Evolutionary conservation across 805 yeast genomes (phyloP).

Genomic region (Wickerhamomyces silvicola): DNA sequence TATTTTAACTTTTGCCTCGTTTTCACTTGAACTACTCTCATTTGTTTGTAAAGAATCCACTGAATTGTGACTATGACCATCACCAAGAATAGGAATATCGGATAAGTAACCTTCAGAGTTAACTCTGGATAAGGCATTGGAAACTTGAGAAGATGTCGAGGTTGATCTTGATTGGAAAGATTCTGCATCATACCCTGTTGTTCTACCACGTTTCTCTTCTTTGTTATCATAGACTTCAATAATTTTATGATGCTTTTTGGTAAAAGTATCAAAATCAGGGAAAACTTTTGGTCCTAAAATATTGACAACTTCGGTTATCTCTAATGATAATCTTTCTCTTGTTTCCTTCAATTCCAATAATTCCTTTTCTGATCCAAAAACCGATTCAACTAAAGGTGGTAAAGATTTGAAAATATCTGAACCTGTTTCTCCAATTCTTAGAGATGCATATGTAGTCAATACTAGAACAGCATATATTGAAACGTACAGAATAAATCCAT

Average conservation of each 20-base stretch:
- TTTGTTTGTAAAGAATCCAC: neutral
- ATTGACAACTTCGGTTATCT: slow-evolving; percentile 76
- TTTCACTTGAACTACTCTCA: slow-evolving; percentile 1
- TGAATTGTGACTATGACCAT: slow-evolving; percentile 13
- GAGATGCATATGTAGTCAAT: slow-evolving; percentile 78
- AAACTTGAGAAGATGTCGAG: slow-evolving; percentile 30
- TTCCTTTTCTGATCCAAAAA: slow-evolving; percentile 34
- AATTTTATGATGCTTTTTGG: slow-evolving; percentile 8
- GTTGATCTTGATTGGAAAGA: slow-evolving; percentile 11
- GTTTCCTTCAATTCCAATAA: slow-evolving; percentile 47
- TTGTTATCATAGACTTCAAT: slow-evolving; percentile 28
- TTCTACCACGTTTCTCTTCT: slow-evolving; percentile 25
- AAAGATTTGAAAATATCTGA: slow-evolving; percentile 77
- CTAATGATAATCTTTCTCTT: slow-evolving; percentile 55
- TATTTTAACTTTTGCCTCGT: slow-evolving; percentile 7
- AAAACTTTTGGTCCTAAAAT: slow-evolving; percentile 79
- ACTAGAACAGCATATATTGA: slow-evolving; percentile 52
- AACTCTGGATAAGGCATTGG: slow-evolving; percentile 57
- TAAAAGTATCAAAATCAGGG: slow-evolving; percentile 66
- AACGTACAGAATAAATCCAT: slow-evolving; percentile 29
- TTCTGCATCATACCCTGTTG: slow-evolving; percentile 9
- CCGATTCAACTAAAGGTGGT: slow-evolving; percentile 54
- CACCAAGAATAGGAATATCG: slow-evolving; percentile 53
- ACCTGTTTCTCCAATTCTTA: slow-evolving; percentile 86
- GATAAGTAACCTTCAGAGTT: slow-evolving; percentile 56